Evolutionary conservation across 2,329 filamentous ascomycete genomes (phyloP).

Genomic region (Nothophaeocryptopus gaeumannii): DNA sequence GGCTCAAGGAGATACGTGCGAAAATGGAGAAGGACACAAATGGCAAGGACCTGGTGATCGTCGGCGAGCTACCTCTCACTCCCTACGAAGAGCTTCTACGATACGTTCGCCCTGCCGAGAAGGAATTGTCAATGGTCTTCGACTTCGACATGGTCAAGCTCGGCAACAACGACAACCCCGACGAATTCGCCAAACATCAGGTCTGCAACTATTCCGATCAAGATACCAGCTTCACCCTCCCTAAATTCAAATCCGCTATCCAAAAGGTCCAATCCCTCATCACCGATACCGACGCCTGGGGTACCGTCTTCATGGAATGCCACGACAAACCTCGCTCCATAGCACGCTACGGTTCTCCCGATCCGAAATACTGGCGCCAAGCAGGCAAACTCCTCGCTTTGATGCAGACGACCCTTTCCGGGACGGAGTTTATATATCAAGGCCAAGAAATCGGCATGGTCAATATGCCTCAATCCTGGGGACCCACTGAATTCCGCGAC

Average conservation of each 20-base stretch:
- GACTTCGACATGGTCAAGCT: constrained; percentile 63
- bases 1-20: constrained; percentile 42
- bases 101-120: constrained; percentile 52
- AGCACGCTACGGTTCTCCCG: constrained; percentile 38
- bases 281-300: constrained; percentile 61
- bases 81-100: constrained; percentile 50
- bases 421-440: constrained; percentile 67
- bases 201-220: constrained; percentile 29
- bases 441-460: constrained; percentile 68
- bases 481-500: constrained; percentile 24
- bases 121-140: constrained; percentile 70
- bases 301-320: constrained; percentile 63
- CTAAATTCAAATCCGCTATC: constrained; percentile 22
- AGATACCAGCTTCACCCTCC: constrained; percentile 29
- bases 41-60: constrained; percentile 44
- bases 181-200: constrained; percentile 26
- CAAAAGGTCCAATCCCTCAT: constrained; percentile 43
- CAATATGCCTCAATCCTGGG: constrained; percentile 61
- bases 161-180: constrained; percentile 32
- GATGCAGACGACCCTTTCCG: constrained; percentile 57
- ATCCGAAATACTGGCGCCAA: constrained; percentile 41
- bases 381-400: constrained; percentile 60
- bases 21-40: constrained; percentile 22
- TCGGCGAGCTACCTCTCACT: constrained; percentile 52
- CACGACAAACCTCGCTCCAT: constrained; percentile 64